These are phyloP conservation scores for Guillardia theta DNA, from an alignment of 78 protist species.

Conservation along the genomic window DNA sequence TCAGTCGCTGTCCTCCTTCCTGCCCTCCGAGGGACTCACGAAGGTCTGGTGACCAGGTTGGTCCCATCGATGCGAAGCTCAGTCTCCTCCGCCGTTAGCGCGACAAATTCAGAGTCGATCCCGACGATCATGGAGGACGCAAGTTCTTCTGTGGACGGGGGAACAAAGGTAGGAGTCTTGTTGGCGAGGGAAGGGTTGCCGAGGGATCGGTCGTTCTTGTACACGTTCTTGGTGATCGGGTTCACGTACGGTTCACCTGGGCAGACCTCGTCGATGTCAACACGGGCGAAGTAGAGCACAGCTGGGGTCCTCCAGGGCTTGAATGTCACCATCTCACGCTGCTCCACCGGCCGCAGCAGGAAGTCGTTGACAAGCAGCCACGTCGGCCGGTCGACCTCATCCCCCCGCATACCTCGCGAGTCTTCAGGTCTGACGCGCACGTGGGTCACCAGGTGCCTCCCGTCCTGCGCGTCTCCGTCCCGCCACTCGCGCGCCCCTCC, in stretches of 20 bases:
- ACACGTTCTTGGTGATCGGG: background rate
- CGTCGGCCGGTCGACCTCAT: background rate
- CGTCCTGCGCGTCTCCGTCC: background rate
- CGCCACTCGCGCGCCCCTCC: background rate
- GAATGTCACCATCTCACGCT: background rate
- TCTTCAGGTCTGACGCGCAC: background rate
- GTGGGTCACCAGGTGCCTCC: slow-evolving; percentile 13
- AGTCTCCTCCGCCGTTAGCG: background rate
- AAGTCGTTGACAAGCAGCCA: slow-evolving; percentile 7
- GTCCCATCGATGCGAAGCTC: background rate
- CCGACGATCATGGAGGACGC: background rate
- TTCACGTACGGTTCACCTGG: background rate
- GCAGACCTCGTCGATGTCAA: background rate
- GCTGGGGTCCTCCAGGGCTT: background rate
- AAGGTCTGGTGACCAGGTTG: background rate
- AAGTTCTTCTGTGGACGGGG: background rate
- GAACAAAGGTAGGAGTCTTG: background rate
- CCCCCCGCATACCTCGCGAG: background rate
- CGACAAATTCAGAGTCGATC: background rate
- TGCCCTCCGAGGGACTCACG: background rate
- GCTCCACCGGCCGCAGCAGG: background rate
- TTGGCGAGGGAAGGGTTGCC: background rate
- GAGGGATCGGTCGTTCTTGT: slow-evolving; percentile 11
- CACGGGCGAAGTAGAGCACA: background rate
- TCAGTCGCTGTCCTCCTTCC: background rate